Evolutionary conservation across 1,139 yeast genomes (phyloP).

Genomic region (Wickerhamomyces sp.): DNA sequence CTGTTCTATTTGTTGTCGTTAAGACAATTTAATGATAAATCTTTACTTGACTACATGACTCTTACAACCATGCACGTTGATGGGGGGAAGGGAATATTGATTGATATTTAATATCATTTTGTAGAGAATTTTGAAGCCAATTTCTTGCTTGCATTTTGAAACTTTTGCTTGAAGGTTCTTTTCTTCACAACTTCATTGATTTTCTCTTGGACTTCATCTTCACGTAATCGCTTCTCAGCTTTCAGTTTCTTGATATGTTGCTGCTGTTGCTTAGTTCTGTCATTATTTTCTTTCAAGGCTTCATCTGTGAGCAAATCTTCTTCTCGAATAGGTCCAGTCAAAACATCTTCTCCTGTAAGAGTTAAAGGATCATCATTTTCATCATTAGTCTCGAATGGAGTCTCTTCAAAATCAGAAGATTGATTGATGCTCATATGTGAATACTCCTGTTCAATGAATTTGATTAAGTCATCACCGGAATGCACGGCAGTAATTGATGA

Average conservation of each 20-base stretch:
- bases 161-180: slow-evolving; percentile 18
- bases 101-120: neutral
- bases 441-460: slow-evolving; percentile 10
- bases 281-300: slow-evolving; percentile 1
- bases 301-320: slow-evolving; percentile 6
- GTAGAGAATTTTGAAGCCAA: slow-evolving; percentile 22
- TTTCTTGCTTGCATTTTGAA: slow-evolving; percentile 28
- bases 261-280: neutral
- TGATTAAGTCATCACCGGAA: slow-evolving; percentile 28
- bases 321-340: slow-evolving; percentile 14
- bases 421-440: neutral
- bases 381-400: slow-evolving; percentile 7
- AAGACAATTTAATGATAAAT: too few relatives aligned
- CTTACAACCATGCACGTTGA: neutral
- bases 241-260: neutral
- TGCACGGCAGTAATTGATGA: slow-evolving; percentile 29
- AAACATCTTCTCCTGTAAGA: slow-evolving; percentile 18
- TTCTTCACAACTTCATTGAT: slow-evolving; percentile 13
- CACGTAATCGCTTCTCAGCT: slow-evolving; percentile 15
- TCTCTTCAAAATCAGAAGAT: slow-evolving; percentile 9
- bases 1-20: too few relatives aligned
- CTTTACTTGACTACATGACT: neutral
- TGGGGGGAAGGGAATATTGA: neutral
- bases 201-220: slow-evolving; percentile 11
- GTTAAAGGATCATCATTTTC: slow-evolving; percentile 18